These are phyloP conservation scores for Aspergillus awamori DNA, from an alignment of 2,329 filamentous ascomycete genomes.

Conservation along the genomic window DNA sequence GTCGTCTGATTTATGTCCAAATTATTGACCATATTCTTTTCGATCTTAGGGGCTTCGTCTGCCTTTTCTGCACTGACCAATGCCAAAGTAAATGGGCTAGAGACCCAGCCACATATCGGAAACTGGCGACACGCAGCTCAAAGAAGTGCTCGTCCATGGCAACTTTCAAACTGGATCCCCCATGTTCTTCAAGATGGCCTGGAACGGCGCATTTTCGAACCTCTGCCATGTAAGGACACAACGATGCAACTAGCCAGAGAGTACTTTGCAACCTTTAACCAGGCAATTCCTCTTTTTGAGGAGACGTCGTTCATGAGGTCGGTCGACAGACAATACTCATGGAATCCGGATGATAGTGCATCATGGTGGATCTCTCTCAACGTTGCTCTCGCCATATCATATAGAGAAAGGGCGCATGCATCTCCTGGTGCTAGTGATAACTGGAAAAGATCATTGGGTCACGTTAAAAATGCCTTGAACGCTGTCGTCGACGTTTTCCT, in stretches of 20 bases:
- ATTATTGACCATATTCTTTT: constrained; percentile 1
- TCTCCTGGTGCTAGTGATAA: constrained; percentile 10
- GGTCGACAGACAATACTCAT: constrained; percentile 23
- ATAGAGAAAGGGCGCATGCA: constrained; percentile 19
- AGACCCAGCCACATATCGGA: constrained; percentile 7
- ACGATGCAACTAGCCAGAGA: constrained; percentile 16
- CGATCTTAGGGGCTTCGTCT: constrained; percentile 21
- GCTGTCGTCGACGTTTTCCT: constrained; percentile 23
- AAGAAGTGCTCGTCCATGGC: constrained; percentile 13
- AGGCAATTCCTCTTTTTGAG: constrained; percentile 18
- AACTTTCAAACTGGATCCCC: constrained; percentile 21
- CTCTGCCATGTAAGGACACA: constrained; percentile 13
- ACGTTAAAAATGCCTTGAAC: constrained; percentile 26
- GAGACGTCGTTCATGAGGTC: constrained; percentile 12
- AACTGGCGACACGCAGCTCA: constrained; percentile 7
- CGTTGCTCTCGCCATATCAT: constrained; percentile 24
- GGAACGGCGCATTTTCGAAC: constrained; percentile 16
- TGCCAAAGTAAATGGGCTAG: background rate
- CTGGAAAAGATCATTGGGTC: constrained; percentile 23
- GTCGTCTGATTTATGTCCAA: background rate
- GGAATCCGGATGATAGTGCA: constrained; percentile 24
- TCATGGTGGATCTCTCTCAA: constrained; percentile 26
- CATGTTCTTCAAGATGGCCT: constrained; percentile 18
- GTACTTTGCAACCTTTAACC: constrained; percentile 20
- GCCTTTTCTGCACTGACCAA: constrained; percentile 14